These are phyloP conservation scores for Synchytrium microbalum DNA, from an alignment of 371 early-diverging fungal genomes.

Conservation along the genomic window DNA sequence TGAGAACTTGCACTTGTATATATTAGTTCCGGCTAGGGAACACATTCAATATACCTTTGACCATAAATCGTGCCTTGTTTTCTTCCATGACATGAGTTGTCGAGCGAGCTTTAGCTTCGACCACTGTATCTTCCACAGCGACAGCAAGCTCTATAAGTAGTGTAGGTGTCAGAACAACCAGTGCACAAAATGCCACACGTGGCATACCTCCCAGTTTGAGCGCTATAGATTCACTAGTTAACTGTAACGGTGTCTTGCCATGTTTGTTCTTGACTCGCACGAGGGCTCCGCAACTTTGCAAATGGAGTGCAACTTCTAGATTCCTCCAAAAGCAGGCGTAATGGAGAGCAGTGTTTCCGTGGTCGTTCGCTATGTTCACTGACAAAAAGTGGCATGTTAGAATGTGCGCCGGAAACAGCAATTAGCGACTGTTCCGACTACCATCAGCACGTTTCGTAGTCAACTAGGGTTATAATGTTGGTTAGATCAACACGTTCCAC, in stretches of 20 bases:
- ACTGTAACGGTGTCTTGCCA: constrained; percentile 21
- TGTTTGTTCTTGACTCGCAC: constrained; percentile 27
- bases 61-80: constrained; percentile 16
- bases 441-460: too few relatives aligned
- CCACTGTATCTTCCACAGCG: background rate
- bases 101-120: constrained; percentile 1
- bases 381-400: background rate
- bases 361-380: constrained; percentile 37
- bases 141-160: background rate
- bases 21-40: too few relatives aligned
- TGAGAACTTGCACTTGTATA: background rate
- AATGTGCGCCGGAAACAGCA: background rate
- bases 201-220: constrained; percentile 1
- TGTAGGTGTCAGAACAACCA: background rate
- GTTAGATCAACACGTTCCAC: too few relatives aligned
- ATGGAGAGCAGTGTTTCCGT: constrained; percentile 41
- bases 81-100: constrained; percentile 9
- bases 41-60: constrained; percentile 11
- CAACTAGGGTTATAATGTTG: too few relatives aligned
- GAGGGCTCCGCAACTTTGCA: constrained; percentile 8
- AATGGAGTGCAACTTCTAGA: constrained; percentile 18
- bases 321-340: constrained; percentile 36
- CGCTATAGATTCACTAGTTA: constrained; percentile 16
- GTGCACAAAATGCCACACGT: background rate
- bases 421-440: too few relatives aligned